These are phyloP conservation scores for Aspergillus novoparasiticus DNA, from an alignment of 2,329 filamentous ascomycete genomes.

Conservation along the genomic window DNA sequence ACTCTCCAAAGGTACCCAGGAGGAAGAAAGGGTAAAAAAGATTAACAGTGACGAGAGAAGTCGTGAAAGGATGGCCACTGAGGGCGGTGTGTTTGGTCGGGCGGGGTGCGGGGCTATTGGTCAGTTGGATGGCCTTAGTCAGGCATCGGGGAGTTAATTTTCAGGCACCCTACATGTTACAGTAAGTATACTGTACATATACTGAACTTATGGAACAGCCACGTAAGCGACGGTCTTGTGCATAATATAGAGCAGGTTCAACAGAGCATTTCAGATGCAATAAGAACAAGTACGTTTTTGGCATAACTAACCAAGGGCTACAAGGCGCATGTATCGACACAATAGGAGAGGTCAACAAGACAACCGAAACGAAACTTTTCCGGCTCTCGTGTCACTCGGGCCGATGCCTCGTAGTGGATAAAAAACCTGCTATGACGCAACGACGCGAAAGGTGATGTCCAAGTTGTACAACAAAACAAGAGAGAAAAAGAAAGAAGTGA, in stretches of 20 bases:
- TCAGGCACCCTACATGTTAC: background rate
- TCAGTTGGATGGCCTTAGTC: background rate
- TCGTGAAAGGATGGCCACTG: constrained; percentile 1
- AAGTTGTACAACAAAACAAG: background rate
- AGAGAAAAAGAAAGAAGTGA: background rate
- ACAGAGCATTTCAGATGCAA: background rate
- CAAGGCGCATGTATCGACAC: background rate
- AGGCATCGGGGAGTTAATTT: background rate
- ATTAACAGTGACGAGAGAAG: background rate
- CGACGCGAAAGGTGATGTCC: background rate
- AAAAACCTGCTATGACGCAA: too few relatives aligned
- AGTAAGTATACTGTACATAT: background rate
- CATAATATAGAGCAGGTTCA: background rate
- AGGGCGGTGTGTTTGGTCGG: constrained; percentile 7
- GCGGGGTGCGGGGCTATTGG: constrained; percentile 6
- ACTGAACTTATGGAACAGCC: background rate
- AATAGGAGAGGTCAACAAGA: background rate
- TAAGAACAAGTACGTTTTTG: background rate
- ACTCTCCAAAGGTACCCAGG: background rate
- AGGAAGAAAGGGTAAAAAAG: background rate
- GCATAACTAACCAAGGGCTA: background rate
- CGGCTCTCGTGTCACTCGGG: background rate
- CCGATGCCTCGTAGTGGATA: background rate
- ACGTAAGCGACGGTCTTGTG: too few relatives aligned
- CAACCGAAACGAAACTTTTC: background rate